These are phyloP conservation scores for Ogataea methanolica DNA, from an alignment of 805 yeast genomes.

Conservation along the genomic window DNA sequence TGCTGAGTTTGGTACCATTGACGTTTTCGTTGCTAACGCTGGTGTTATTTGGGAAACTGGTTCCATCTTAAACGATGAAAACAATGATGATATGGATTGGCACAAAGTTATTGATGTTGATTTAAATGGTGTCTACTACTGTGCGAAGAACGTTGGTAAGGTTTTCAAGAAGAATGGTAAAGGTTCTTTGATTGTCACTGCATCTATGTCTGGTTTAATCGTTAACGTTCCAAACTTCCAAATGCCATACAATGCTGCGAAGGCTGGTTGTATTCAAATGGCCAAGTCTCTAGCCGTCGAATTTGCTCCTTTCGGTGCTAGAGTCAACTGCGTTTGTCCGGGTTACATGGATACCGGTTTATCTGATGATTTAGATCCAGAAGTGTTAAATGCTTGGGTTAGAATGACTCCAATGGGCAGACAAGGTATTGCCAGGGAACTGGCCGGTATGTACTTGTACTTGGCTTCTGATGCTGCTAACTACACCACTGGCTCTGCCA, in stretches of 20 bases:
- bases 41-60: constrained; percentile 35
- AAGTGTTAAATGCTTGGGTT: constrained; percentile 27
- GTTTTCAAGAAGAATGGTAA: constrained; percentile 43
- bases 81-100: constrained; percentile 31
- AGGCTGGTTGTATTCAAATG: constrained; percentile 46
- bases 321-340: constrained; percentile 49
- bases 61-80: constrained; percentile 29
- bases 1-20: constrained; percentile 36
- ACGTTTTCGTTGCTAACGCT: constrained; percentile 39
- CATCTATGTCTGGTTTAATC: constrained; percentile 52
- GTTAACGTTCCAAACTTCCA: constrained; percentile 51
- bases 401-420: constrained; percentile 42
- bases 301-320: constrained; percentile 42
- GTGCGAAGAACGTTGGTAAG: constrained; percentile 47
- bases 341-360: constrained; percentile 50
- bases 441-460: constrained; percentile 49
- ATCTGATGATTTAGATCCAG: constrained; percentile 27
- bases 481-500: constrained; percentile 47
- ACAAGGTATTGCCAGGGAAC: constrained; percentile 46
- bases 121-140: constrained; percentile 46
- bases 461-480: constrained; percentile 49
- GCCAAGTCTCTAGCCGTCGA: constrained; percentile 45
- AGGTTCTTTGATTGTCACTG: constrained; percentile 49
- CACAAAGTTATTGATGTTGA: constrained; percentile 47
- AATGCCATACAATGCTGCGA: constrained; percentile 46